A percentile compares a stretch with the other conserved stretches of the same genome.
Evolutionary conservation across 176 grass and related monocot genomes (phyloP).

Genomic region (Musa itinerans): DNA sequence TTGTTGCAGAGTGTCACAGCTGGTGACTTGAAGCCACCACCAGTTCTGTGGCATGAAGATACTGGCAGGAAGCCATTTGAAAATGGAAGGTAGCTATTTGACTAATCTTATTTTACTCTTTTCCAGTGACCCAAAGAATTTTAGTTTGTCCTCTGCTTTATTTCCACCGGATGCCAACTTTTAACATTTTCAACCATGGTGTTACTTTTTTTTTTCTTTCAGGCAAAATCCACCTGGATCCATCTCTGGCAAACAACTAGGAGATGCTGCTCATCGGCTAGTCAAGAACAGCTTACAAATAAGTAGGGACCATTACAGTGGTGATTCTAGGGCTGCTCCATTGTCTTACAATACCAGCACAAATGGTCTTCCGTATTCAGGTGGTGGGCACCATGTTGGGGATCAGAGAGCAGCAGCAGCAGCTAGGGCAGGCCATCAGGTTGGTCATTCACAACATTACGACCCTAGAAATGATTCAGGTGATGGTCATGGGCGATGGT

Average conservation of each 20-base stretch:
- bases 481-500: slow-evolving; percentile 25
- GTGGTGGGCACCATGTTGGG: slow-evolving; percentile 20
- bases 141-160: not conserved
- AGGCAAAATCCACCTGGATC: slow-evolving; percentile 73
- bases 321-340: slow-evolving; percentile 22
- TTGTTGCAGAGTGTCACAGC: slow-evolving; percentile 55
- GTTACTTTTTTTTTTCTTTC: slow-evolving; percentile 19
- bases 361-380: slow-evolving; percentile 38
- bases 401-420: slow-evolving; percentile 30
- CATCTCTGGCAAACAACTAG: slow-evolving; percentile 62
- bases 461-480: slow-evolving; percentile 20
- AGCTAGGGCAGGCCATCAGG: slow-evolving; percentile 29
- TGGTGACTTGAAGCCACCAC: slow-evolving; percentile 81
- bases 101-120: too few species aligned
- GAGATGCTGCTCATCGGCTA: slow-evolving; percentile 70
- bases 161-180: not conserved
- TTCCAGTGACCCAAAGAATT: not conserved
- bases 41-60: slow-evolving; percentile 93
- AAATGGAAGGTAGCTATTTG: slow-evolving; percentile 27
- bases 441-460: slow-evolving; percentile 35
- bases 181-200: not conserved
- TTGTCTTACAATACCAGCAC: slow-evolving; percentile 39
- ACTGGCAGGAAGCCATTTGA: slow-evolving; percentile 58
- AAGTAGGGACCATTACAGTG: slow-evolving; percentile 18
- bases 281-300: slow-evolving; percentile 68